Evolutionary conservation across 129 eudicot species (phyloP), one percentile per base, ranked within the genome.

Genomic region (Flaveria trinervia): DNA sequence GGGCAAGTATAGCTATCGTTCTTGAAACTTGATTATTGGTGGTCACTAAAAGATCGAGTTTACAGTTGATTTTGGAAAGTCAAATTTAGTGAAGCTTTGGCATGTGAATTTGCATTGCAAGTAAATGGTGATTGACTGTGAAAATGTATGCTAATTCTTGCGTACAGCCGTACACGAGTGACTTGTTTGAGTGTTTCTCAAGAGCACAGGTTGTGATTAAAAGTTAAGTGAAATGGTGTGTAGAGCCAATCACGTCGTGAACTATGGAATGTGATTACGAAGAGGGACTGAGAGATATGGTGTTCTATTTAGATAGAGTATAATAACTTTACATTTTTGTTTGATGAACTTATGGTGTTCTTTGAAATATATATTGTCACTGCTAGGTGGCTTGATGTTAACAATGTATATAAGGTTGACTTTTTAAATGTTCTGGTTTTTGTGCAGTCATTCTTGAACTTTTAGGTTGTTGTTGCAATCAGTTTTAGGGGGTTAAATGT

Each of bases 361-460:
- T 36, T 36, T 36, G 41, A 36, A 36, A 36, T 5, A 36, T 36
- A 36, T 7, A 36, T 36, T 5, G 41, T 36, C 7, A 5, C 41
- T 36, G 7, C 41, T 36, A 36, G 7, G 41, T 36, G 41, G 5
- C 36, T 71, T 71, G 30, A 71, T 49, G 11, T 11, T 52, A 52
- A 52, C 57, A 52, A 52, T 52, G 57, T 22, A 52, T 16, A 16
- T 52, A 52, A 52, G 22, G 57, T 52, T 52, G 57, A 16, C 57
- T 52, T 52, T 52, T 16, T 14, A 49, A 49, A 52, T 14, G 57
- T 52, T 52, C 54, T 49, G 15, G 54, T 12, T 49, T 10, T 71
- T 51, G 17, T 30, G 65, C 62, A n/a, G 22, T 4, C 48, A 36
- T 72, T 72, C 60, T 17, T 52, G 65, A 72, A 51, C 28, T 30